phyloP scores from a whole-genome alignment of 805 yeast genomes.

The Candida wancherniae region DNA sequence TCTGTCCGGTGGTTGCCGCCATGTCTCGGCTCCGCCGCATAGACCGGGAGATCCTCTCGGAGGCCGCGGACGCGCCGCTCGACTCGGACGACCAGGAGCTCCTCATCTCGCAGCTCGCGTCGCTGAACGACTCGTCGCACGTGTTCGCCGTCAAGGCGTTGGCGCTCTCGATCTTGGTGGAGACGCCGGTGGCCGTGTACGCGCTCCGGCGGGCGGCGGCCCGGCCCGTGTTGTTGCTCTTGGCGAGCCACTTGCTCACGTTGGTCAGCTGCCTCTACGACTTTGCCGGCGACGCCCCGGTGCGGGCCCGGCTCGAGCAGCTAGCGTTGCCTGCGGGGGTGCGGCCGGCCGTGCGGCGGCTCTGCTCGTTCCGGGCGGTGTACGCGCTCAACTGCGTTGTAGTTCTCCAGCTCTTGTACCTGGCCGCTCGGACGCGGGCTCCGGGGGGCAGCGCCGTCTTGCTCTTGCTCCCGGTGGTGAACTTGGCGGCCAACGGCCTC shows the following conservation, averaged over 20 bases:
- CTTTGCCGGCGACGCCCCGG: too few species aligned
- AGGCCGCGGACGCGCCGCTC: slow-evolving; percentile 10
- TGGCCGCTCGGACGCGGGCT: not conserved
- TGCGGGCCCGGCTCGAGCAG: slow-evolving; percentile 2
- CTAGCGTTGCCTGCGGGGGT: not conserved
- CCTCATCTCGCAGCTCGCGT: slow-evolving; percentile 14
- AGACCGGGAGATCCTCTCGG: slow-evolving; percentile 20
- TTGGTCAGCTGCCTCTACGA: slow-evolving; percentile 12
- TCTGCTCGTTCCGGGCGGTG: slow-evolving; percentile 7
- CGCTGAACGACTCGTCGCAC: slow-evolving; percentile 12
- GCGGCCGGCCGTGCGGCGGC: not conserved
- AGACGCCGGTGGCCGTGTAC: slow-evolving; percentile 16
- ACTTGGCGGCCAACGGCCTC: slow-evolving; percentile 13
- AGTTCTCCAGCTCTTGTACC: slow-evolving; percentile 13
- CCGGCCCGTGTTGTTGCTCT: slow-evolving; percentile 5
- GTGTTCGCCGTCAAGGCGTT: slow-evolving; percentile 10
- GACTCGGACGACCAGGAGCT: slow-evolving; percentile 23
- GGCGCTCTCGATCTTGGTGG: slow-evolving; percentile 11
- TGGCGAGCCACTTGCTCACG: slow-evolving; percentile 9
- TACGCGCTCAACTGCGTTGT: slow-evolving; percentile 11
- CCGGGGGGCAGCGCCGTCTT: slow-evolving; percentile 5
- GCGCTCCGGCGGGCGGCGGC: slow-evolving; percentile 4
- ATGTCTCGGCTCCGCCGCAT: slow-evolving; percentile 21
- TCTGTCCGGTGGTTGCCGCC: too few species aligned
- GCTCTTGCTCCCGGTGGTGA: slow-evolving; percentile 17